Base-by-base conservation (phyloP, 306 rosid genomes). In the Pachyrhizus erosus region DNA sequence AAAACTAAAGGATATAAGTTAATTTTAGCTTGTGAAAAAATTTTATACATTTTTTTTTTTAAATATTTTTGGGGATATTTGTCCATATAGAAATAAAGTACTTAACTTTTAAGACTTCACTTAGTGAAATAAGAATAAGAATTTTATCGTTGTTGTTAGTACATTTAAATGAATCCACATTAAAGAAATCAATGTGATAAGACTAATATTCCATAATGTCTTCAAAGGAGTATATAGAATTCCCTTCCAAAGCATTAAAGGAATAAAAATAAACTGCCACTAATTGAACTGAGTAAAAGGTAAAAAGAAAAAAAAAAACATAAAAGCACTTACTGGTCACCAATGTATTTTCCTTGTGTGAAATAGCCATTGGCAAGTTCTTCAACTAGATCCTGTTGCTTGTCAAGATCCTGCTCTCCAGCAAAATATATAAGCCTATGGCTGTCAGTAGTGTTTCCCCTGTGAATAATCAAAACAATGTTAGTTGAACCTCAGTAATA, bases 401-500 rank as follows among this genome's bases (percentile, higher is more conserved):
- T 91, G 65, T 83, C 91, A 54, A 67, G 88, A 66, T 90, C 95
- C 67, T 93, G 96, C 79, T 88, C 87, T 84, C 91, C 87, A n/a
- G 98, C 89, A 79, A 87, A 91, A 77, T 91, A 88, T 67, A 95
- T 81, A 83, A 95, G 97, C 89, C 98, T 87, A 84, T 93, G 99
- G 84, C 99, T 93, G 76, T 95, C 98, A 48, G 93, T 70, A 79
- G 98, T 90, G 86, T 88, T 93, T 81, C 99, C 99, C 88, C 99
- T 93, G 97, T 27, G 74, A 27, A 85, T n/a, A 52, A 79, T 82
- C 14, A 46, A 71, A 73, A 69, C 51, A 60, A 80, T 51, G 75
- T 73, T 24, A 83, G 48, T 33, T 52, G 66, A 74, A 71, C 29
- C 69, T 43, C 71, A 20, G n/a, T 61, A 24, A 86, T 62, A 49